Percentiles rank a stretch among this genome's conserved stretches.
Conservation (phyloP, 257 asterid genomes). For the Eustoma russellianum region DNA sequence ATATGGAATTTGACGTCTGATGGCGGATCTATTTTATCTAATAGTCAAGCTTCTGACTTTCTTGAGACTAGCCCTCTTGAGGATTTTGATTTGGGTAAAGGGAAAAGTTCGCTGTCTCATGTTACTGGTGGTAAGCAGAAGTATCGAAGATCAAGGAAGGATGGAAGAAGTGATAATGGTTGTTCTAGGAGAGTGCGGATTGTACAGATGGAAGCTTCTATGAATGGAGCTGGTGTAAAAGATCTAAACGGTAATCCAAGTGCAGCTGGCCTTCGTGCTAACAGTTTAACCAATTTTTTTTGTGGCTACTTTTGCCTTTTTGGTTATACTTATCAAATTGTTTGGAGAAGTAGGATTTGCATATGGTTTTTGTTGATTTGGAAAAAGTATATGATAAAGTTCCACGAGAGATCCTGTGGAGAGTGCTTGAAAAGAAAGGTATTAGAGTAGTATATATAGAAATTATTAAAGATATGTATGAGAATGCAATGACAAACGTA, state of each 20-base stretch:
- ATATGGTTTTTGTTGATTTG: too few species aligned
- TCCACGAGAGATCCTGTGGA: too few species aligned
- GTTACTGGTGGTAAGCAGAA: conserved; percentile 26
- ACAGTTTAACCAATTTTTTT: conserved; percentile 29
- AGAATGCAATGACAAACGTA: too few species aligned
- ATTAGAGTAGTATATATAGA: too few species aligned
- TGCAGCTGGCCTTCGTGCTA: conserved; percentile 34
- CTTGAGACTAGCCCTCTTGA: conserved; percentile 19
- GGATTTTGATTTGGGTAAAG: conserved; percentile 24
- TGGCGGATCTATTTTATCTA: conserved; percentile 23
- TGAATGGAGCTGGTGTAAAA: conserved; percentile 31
- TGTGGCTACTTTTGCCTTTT: background rate
- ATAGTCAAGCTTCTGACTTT: conserved; percentile 28
- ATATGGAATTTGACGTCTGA: conserved; percentile 35
- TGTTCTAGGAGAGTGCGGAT: conserved; percentile 51
- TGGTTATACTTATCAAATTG: background rate
- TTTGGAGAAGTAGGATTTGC: too few species aligned
- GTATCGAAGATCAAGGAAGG: conserved; percentile 38
- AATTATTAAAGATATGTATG: too few species aligned
- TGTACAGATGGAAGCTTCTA: conserved; percentile 33
- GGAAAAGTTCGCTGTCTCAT: conserved; percentile 20
- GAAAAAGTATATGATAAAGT: too few species aligned
- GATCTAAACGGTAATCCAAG: conserved; percentile 33
- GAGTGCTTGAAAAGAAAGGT: too few species aligned
- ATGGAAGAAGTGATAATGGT: conserved; percentile 37